These are phyloP conservation scores for Eleusine indica DNA, from an alignment of 176 grass and related monocot genomes.

Conservation along the genomic window DNA sequence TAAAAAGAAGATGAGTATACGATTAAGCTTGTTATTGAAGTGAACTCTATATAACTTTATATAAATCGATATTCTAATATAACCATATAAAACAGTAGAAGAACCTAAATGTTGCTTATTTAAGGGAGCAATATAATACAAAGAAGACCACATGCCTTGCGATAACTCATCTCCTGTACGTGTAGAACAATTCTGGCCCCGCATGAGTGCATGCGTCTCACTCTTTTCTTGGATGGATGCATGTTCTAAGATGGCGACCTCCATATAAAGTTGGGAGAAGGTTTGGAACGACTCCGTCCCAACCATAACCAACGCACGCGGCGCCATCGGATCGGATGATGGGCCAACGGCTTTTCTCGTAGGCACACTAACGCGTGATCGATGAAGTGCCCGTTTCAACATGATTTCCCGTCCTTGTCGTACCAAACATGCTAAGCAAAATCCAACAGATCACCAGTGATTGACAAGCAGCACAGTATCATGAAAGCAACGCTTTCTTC, in stretches of 20 bases:
- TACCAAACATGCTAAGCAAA: slow-evolving; percentile 6
- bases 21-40: too few relatives aligned
- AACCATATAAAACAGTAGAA: too few relatives aligned
- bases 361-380: not conserved
- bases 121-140: not conserved
- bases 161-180: not conserved
- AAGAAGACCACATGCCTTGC: not conserved
- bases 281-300: slow-evolving; percentile 9
- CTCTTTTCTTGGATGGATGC: not conserved
- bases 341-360: slow-evolving; percentile 29
- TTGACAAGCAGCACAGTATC: slow-evolving; percentile 14
- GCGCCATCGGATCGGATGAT: not conserved
- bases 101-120: too few relatives aligned
- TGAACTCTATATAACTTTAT: too few relatives aligned
- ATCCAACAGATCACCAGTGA: slow-evolving; percentile 18
- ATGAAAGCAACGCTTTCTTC: slow-evolving; percentile 11
- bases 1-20: too few relatives aligned
- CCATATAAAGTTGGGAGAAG: not conserved
- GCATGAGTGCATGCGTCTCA: not conserved
- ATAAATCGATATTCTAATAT: too few relatives aligned
- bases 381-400: slow-evolving; percentile 4
- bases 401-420: slow-evolving; percentile 12
- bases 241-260: not conserved
- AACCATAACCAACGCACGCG: not conserved
- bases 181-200: not conserved